phyloP scores from a whole-genome alignment of 768 basidiomycete species.

The Hirschioporus abietinus region DNA sequence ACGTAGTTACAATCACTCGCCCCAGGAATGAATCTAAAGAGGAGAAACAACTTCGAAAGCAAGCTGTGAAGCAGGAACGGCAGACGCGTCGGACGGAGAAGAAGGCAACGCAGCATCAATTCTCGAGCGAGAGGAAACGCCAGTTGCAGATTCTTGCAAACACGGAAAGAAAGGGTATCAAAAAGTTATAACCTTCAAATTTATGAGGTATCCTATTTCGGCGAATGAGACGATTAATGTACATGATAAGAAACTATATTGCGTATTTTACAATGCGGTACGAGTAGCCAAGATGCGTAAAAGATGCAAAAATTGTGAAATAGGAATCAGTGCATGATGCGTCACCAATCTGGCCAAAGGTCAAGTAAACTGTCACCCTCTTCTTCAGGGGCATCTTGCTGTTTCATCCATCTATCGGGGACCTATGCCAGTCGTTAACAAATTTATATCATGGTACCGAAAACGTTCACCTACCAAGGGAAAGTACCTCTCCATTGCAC shows the following conservation, averaged over 20 bases:
- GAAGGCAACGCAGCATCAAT: slow-evolving; percentile 59
- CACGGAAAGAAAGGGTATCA: slow-evolving; percentile 40
- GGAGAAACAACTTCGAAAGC: slow-evolving; percentile 68
- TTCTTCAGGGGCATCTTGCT: slow-evolving; percentile 72
- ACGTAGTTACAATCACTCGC: slow-evolving; percentile 53
- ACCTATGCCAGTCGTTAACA: slow-evolving; percentile 41
- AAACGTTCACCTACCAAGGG: slow-evolving; percentile 52
- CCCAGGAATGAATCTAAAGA: slow-evolving; percentile 72
- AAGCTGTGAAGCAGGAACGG: slow-evolving; percentile 59
- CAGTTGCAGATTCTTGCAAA: slow-evolving; percentile 47
- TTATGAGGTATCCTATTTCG: background rate
- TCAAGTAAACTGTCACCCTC: slow-evolving; percentile 41
- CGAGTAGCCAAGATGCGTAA: background rate
- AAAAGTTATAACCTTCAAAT: slow-evolving; percentile 39
- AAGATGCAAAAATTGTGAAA: background rate
- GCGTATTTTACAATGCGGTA: background rate
- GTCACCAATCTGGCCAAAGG: slow-evolving; percentile 36
- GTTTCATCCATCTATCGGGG: slow-evolving; percentile 91
- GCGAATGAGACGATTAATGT: background rate
- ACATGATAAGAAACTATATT: background rate
- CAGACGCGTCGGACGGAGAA: slow-evolving; percentile 63
- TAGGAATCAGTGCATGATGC: background rate
- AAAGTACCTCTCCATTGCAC: slow-evolving; percentile 88
- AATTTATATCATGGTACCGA: background rate
- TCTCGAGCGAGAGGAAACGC: slow-evolving; percentile 54